Percentiles rank a stretch among this genome's conserved stretches.
phyloP scores from a whole-genome alignment of 2,329 filamentous ascomycete genomes.

The Fusarium udum region DNA sequence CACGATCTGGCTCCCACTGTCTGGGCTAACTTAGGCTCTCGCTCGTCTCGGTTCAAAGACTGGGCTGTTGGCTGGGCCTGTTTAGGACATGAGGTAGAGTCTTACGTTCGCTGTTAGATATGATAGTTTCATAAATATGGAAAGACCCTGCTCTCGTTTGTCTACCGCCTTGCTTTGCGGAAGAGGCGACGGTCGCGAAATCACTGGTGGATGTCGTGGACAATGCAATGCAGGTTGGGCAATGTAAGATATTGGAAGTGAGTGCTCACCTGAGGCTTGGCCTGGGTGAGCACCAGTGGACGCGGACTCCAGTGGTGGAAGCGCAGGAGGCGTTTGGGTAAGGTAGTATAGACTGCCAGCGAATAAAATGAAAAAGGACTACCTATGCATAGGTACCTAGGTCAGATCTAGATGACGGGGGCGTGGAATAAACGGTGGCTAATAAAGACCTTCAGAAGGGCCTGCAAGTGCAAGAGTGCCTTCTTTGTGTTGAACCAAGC shows the following conservation, averaged over 20 bases:
- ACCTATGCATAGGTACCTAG: conserved; percentile 4
- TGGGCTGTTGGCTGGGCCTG: conserved; percentile 21
- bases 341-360: conserved; percentile 4
- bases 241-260: conserved; percentile 12
- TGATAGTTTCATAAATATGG: neutral
- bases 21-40: neutral
- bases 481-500: conserved; percentile 19
- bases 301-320: conserved; percentile 14
- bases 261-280: conserved; percentile 11
- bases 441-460: conserved; percentile 1
- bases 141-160: neutral
- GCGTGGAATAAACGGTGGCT: conserved; percentile 10
- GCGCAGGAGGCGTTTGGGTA: conserved; percentile 34
- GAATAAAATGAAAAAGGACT: conserved; percentile 23
- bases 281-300: neutral
- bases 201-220: conserved; percentile 12
- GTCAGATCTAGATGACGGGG: conserved; percentile 28
- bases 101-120: neutral
- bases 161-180: neutral
- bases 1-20: conserved; percentile 12
- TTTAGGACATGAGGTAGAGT: conserved; percentile 16
- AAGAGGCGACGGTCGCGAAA: conserved; percentile 1
- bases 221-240: conserved; percentile 2
- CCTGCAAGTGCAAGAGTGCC: neutral
- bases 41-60: conserved; percentile 9